Evolutionary conservation across 768 basidiomycete genomes (phyloP).

Genomic region (Tubosaeta sp.): DNA sequence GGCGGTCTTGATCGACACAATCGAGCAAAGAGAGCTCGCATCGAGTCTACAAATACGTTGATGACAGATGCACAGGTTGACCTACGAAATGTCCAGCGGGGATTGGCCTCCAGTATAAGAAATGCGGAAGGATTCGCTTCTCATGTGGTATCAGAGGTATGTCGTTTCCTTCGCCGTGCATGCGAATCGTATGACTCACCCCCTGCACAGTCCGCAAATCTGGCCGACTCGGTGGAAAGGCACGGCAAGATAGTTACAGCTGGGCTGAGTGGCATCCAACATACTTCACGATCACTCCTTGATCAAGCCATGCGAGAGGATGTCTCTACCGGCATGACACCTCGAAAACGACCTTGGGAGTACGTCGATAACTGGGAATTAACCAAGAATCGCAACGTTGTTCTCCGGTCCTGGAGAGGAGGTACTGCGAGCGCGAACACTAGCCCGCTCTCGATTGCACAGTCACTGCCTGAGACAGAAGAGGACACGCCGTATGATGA

Average conservation of each 20-base stretch:
- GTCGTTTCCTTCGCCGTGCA: slow-evolving; percentile 6
- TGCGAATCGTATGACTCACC: background rate
- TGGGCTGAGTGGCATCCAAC: slow-evolving; percentile 46
- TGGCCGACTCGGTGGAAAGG: slow-evolving; percentile 38
- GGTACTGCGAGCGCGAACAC: slow-evolving; percentile 30
- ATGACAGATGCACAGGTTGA: slow-evolving; percentile 47
- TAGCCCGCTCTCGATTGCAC: slow-evolving; percentile 37
- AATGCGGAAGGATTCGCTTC: slow-evolving; percentile 41
- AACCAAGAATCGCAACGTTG: slow-evolving; percentile 56
- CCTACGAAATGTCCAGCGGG: slow-evolving; percentile 47
- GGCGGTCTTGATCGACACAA: slow-evolving; percentile 60
- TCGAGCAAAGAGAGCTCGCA: slow-evolving; percentile 62
- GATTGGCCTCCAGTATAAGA: slow-evolving; percentile 46
- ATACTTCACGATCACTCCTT: slow-evolving; percentile 46
- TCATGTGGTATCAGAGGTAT: slow-evolving; percentile 51
- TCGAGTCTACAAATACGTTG: slow-evolving; percentile 53
- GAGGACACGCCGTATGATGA: slow-evolving; percentile 16
- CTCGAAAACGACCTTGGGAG: slow-evolving; percentile 70
- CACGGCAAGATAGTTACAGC: slow-evolving; percentile 41
- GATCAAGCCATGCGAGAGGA: slow-evolving; percentile 63
- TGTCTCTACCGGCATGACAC: slow-evolving; percentile 65
- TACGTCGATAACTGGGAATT: slow-evolving; percentile 70
- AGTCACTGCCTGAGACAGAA: slow-evolving; percentile 31
- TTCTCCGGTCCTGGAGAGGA: slow-evolving; percentile 52
- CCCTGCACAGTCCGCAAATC: slow-evolving; percentile 36